phyloP scores from a whole-genome alignment of 2,329 filamentous ascomycete species.

The Fusarium proliferatum region DNA sequence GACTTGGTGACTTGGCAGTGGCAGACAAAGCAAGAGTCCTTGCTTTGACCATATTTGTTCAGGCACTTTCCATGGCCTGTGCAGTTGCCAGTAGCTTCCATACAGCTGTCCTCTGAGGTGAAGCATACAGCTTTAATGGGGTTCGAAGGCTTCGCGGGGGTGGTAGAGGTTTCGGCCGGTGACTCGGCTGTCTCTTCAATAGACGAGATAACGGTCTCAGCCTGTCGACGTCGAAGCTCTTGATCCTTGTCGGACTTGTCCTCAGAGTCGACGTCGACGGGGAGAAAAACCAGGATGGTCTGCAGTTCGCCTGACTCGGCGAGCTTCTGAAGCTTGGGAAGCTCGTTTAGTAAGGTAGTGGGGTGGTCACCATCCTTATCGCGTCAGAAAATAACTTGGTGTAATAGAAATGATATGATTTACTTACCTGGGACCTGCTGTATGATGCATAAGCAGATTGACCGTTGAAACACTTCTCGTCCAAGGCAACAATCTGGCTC shows the following conservation, averaged over 20 bases:
- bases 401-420: not conserved
- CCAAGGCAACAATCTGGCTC: conserved; percentile 55
- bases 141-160: conserved; percentile 49
- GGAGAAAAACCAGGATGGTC: conserved; percentile 66
- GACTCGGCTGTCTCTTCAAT: conserved; percentile 45
- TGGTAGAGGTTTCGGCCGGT: conserved; percentile 40
- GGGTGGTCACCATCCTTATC: conserved; percentile 56
- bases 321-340: conserved; percentile 58
- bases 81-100: conserved; percentile 78
- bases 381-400: conserved; percentile 19
- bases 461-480: conserved; percentile 58
- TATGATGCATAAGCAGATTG: conserved; percentile 57
- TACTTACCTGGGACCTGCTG: conserved; percentile 56
- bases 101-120: conserved; percentile 74
- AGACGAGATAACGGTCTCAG: conserved; percentile 59
- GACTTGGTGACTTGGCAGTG: conserved; percentile 72
- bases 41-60: conserved; percentile 67
- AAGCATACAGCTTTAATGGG: conserved; percentile 78
- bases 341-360: conserved; percentile 55
- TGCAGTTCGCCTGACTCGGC: conserved; percentile 64
- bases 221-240: conserved; percentile 61
- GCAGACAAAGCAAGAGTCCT: conserved; percentile 79
- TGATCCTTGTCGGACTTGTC: conserved; percentile 55
- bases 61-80: conserved; percentile 83
- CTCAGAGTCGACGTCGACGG: conserved; percentile 54